These are phyloP conservation scores for Chaetoceros tenuissimus DNA, from an alignment of 108 stramenopile genomes.

Conservation along the genomic window DNA sequence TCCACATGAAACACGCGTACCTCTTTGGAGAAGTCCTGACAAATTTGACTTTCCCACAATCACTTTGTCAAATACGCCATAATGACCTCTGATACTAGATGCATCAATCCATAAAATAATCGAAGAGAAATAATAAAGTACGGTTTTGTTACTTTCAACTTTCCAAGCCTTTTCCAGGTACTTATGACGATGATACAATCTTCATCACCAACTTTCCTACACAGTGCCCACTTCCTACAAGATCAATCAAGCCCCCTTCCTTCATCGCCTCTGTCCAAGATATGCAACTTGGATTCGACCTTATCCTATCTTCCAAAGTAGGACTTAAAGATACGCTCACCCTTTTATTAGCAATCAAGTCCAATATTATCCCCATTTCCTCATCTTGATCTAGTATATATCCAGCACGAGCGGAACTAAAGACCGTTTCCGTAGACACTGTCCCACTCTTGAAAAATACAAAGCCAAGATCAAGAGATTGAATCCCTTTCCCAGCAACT, in stretches of 20 bases:
- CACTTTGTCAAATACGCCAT: no score
- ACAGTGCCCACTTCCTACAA: constrained; percentile 13
- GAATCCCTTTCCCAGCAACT: constrained; percentile 30
- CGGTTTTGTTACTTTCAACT: no score
- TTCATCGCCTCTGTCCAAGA: constrained; percentile 16
- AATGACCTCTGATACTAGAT: no score
- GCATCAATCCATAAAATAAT: no score
- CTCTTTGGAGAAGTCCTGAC: no score
- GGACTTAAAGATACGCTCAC: constrained; percentile 26
- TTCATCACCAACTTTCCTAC: constrained; percentile 38
- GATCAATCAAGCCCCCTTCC: constrained; percentile 23
- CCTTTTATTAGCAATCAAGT: constrained; percentile 4
- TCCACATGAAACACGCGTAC: no score
- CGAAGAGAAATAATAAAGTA: no score
- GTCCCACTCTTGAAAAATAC: constrained; percentile 44
- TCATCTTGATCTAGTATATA: constrained; percentile 18
- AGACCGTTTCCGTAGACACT: constrained; percentile 39
- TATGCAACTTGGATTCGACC: no score
- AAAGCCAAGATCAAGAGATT: constrained; percentile 37
- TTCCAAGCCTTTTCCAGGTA: no score
- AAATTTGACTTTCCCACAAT: no score
- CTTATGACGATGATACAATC: no score
- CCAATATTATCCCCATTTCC: constrained; percentile 21
- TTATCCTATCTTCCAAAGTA: constrained; percentile 4
- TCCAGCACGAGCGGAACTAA: constrained; percentile 24